Conservation (phyloP, 2,329 filamentous ascomycete genomes). For the Penicillium vulpinum region DNA sequence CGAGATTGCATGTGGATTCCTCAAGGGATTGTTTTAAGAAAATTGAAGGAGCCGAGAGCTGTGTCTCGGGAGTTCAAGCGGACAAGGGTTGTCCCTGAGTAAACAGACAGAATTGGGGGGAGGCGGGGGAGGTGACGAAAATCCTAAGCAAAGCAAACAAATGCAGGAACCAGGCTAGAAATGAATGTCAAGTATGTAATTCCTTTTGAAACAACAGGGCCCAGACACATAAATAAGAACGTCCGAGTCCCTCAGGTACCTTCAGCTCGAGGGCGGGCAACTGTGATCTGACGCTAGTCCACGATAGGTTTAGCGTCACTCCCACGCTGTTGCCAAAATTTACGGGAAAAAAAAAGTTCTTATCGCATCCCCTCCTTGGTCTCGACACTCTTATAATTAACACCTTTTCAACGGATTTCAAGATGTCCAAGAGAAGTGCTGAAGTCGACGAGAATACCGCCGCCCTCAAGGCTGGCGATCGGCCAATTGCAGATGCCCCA, state of each 20-base stretch:
- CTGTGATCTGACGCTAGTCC: conserved; percentile 34
- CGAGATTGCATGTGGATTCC: conserved; percentile 8
- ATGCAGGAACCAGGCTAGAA: conserved; percentile 5
- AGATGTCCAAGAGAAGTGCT: conserved; percentile 62
- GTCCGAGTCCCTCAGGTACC: conserved; percentile 2
- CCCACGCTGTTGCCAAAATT: conserved; percentile 24
- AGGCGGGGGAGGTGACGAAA: background rate
- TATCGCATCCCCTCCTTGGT: conserved; percentile 19
- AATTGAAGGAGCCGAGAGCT: conserved; percentile 5
- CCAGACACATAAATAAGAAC: conserved; percentile 7
- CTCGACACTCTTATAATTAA: conserved; percentile 13
- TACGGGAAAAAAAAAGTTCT: conserved; percentile 36
- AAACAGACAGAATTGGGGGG: conserved; percentile 4
- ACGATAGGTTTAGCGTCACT: conserved; percentile 34
- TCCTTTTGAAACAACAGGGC: background rate
- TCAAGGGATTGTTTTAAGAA: background rate
- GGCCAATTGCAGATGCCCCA: conserved; percentile 53
- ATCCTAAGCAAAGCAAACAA: conserved; percentile 1
- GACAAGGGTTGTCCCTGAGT: conserved; percentile 12
- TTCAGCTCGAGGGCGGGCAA: conserved; percentile 20
- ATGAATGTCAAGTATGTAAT: conserved; percentile 1
- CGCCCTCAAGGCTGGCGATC: conserved; percentile 62
- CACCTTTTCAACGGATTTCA: conserved; percentile 15
- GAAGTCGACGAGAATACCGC: conserved; percentile 55
- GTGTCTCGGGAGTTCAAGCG: conserved; percentile 9